Evolutionary conservation across 768 basidiomycete species (phyloP).

Genomic region (Amanita polypyramis): DNA sequence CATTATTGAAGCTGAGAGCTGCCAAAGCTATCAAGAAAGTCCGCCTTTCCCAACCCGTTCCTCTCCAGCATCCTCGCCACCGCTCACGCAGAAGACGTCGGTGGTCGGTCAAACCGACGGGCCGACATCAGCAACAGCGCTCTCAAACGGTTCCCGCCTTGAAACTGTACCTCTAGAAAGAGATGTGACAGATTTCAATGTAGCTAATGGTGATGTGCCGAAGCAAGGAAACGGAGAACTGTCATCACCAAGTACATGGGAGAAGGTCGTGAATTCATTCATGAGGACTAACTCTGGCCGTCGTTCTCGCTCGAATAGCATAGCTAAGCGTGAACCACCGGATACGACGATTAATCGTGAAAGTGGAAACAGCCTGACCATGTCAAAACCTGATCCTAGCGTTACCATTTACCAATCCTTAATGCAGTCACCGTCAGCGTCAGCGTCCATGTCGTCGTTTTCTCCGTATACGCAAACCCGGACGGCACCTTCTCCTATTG

Average conservation of each 20-base stretch:
- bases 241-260: conserved; percentile 52
- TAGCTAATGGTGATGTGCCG: conserved; percentile 31
- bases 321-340: conserved; percentile 54
- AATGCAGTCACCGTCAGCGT: conserved; percentile 56
- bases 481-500: conserved; percentile 66
- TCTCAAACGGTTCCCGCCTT: conserved; percentile 51
- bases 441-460: conserved; percentile 60
- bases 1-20: conserved; percentile 53
- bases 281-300: conserved; percentile 55
- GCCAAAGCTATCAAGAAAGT: conserved; percentile 44
- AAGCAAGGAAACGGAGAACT: conserved; percentile 50
- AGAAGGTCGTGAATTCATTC: conserved; percentile 61
- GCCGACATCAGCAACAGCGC: conserved; percentile 32
- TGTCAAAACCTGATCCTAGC: conserved; percentile 38
- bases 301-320: conserved; percentile 72
- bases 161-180: conserved; percentile 47
- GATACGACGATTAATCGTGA: conserved; percentile 69
- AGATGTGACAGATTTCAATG: conserved; percentile 44
- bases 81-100: conserved; percentile 30
- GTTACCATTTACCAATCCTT: conserved; percentile 29
- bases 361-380: conserved; percentile 63
- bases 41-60: conserved; percentile 19
- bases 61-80: conserved; percentile 30
- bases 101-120: conserved; percentile 31
- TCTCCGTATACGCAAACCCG: conserved; percentile 43